Base-by-base conservation (phyloP, 805 yeast genomes). In the Candida xiaguanensis region DNA sequence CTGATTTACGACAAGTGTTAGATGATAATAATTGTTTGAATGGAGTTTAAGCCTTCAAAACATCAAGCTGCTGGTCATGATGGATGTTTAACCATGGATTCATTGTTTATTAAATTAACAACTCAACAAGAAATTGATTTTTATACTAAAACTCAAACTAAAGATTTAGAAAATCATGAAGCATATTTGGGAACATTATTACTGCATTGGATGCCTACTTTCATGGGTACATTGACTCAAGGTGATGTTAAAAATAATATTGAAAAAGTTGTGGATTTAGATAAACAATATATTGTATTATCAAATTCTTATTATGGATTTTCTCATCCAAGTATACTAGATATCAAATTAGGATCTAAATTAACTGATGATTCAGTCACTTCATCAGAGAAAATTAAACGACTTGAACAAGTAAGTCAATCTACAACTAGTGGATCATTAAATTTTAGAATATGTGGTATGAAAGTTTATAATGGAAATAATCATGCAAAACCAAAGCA, bases 51-150 rank as follows among this genome's bases (percentile, higher is more conserved):
- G n/a, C 50, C 51, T 8, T 43, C 58, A 8, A 38, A 40, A n/a
- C 86, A 85, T 53, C 84, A 80, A 60, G 98, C 93, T 2, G 98
- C 97, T 0, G 99, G 99, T 5, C 99, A 91, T 53, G 85, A 72
- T 5, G 98, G 96, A 0, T 75, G 84, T 2, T 49, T 87, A 39
- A 48, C 52, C 8, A 79, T 79, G 45, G 72, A 58, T 5, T 61
- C 77, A 6, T 63, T 91, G 12, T 83, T 90, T 48, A 76, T 86
- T 40, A 91, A 93, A 58, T 80, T 82, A 0, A 69, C 90, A 0
- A 55, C 63, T 0, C 59, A 59, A 18, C 78, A 77, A 47, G 99
- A 91, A 59, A 59, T 84, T 20, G 80, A 75, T n/a, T 93, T 93
- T 59, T 91, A 93, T 55, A 63, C 70, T 58, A 38, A 48, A 38